Evolutionary conservation across 139 green algal species (phyloP).

Genomic region (Medakamo hakoo): DNA sequence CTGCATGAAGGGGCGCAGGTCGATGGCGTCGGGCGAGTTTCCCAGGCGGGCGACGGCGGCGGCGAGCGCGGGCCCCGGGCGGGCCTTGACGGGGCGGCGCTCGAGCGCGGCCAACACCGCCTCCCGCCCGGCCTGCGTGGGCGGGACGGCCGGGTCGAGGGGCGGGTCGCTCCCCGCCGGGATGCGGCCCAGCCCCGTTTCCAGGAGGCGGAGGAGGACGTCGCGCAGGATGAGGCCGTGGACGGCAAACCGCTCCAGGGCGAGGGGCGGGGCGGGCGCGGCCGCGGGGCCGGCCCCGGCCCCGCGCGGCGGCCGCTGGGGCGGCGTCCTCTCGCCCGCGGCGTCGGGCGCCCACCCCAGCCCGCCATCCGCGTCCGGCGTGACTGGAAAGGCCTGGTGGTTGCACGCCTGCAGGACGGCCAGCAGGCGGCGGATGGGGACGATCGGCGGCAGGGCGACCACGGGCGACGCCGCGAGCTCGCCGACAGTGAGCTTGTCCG

Average conservation of each 20-base stretch:
- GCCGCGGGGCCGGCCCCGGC: too few relatives aligned
- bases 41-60: background rate
- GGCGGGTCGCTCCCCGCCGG: background rate
- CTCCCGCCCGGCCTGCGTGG: background rate
- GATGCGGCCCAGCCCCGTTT: slow-evolving; percentile 18
- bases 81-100: background rate
- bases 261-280: too few relatives aligned
- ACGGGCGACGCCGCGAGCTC: slow-evolving; percentile 38
- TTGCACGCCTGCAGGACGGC: slow-evolving; percentile 19
- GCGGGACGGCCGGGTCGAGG: background rate
- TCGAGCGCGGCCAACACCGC: background rate
- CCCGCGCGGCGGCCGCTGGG: too few relatives aligned
- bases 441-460: slow-evolving; percentile 28
- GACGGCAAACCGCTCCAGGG: slow-evolving; percentile 6
- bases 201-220: slow-evolving; percentile 28
- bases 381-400: slow-evolving; percentile 44
- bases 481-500: slow-evolving; percentile 35
- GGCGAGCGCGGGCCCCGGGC: background rate
- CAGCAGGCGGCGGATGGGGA: slow-evolving; percentile 28
- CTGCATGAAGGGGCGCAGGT: slow-evolving; percentile 45
- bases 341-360: background rate
- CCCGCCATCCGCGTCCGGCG: slow-evolving; percentile 7
- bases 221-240: slow-evolving; percentile 20
- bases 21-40: slow-evolving; percentile 11
- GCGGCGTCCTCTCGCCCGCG: too few relatives aligned